Conservation (phyloP, 176 grass and related monocot genomes). For the Typha latifolia region DNA sequence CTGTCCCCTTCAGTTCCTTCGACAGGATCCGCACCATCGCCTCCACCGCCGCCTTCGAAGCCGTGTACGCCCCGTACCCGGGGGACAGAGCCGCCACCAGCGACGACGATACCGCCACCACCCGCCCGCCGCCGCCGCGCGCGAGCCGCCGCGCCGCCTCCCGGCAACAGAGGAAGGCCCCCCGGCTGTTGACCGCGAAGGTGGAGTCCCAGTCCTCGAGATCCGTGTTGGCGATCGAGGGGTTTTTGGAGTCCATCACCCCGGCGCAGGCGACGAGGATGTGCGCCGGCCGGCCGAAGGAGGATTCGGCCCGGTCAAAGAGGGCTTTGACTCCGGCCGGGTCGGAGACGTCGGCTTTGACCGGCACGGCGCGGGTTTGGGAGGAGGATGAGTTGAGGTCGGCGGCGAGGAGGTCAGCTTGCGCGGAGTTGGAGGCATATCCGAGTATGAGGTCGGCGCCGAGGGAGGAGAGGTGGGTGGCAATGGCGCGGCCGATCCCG, state of each 20-base stretch:
- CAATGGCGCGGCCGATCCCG: constrained; percentile 32
- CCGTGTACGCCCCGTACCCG: constrained; percentile 1
- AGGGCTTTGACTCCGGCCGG: constrained; percentile 13
- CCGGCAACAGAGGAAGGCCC: constrained; percentile 44
- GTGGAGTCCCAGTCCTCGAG: constrained; percentile 25
- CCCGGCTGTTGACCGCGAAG: constrained; percentile 35
- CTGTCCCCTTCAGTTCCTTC: constrained; percentile 30
- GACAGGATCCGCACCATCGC: constrained; percentile 13
- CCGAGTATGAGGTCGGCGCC: constrained; percentile 28
- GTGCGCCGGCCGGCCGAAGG: constrained; percentile 30
- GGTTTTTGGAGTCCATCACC: constrained; percentile 26
- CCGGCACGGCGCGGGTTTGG: constrained; percentile 15
- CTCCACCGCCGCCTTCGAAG: constrained; percentile 23
- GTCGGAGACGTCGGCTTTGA: constrained; percentile 40
- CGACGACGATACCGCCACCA: constrained; percentile 46
- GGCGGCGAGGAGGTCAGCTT: constrained; percentile 12
- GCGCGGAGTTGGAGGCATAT: constrained; percentile 23
- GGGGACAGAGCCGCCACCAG: background rate
- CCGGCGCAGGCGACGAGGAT: constrained; percentile 36
- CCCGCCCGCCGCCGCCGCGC: constrained; percentile 22
- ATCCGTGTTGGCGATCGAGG: constrained; percentile 27
- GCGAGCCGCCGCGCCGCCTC: constrained; percentile 29
- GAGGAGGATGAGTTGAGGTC: constrained; percentile 4
- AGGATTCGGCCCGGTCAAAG: constrained; percentile 32
- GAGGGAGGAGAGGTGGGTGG: constrained; percentile 30